Evolutionary conservation across 1,284 basidiomycete species (phyloP).

Genomic region (Melanopsichium pennsylvanicum): DNA sequence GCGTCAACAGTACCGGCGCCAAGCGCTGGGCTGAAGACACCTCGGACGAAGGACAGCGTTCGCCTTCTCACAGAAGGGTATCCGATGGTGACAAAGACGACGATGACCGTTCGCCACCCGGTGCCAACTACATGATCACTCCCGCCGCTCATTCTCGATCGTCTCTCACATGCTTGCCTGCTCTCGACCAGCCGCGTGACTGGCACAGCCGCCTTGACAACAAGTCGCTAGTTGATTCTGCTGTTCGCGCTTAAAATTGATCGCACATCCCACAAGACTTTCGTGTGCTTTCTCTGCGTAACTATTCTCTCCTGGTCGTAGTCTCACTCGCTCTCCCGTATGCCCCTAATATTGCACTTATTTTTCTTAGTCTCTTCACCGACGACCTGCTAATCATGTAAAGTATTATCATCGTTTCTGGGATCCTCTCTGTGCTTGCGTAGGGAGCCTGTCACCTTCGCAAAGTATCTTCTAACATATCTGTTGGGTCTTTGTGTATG

Average conservation of each 20-base stretch:
- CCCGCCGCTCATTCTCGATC: constrained; percentile 5
- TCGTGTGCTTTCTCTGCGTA: no score
- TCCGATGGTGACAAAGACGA: constrained; percentile 36
- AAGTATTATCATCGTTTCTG: constrained; percentile 1
- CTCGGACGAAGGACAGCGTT: constrained; percentile 20
- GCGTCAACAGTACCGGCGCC: not conserved
- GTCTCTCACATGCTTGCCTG: constrained; percentile 4
- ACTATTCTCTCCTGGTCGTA: no score
- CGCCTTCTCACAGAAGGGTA: constrained; percentile 18
- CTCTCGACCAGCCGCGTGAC: constrained; percentile 21
- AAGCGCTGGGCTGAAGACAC: constrained; percentile 38
- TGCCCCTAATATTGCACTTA: no score
- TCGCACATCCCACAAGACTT: not conserved
- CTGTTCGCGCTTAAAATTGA: constrained; percentile 13
- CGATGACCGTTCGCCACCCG: constrained; percentile 10
- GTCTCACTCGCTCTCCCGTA: no score
- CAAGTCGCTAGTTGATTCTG: constrained; percentile 30
- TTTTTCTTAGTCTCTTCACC: not conserved
- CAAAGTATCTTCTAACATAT: not conserved
- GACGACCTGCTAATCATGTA: constrained; percentile 13
- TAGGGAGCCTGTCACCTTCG: constrained; percentile 1
- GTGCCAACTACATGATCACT: constrained; percentile 18
- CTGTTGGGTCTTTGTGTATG: no score
- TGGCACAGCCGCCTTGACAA: constrained; percentile 32
- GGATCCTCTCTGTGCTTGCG: not conserved